phyloP scores from a whole-genome alignment of 371 early-diverging fungal species.

The Mucor saturninus region DNA sequence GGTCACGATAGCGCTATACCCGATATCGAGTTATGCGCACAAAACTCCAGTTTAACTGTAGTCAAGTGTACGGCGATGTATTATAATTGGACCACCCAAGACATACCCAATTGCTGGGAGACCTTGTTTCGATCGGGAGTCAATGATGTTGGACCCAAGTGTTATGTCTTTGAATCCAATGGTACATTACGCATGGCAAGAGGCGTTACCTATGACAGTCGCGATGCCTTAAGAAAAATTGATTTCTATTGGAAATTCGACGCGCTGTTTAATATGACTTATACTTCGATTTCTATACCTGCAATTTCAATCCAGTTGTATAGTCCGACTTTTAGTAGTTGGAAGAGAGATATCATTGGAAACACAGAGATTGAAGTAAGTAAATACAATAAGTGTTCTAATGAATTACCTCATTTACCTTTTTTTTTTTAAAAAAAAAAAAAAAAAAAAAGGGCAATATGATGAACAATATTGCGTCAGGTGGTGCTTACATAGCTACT shows the following conservation, averaged over 20 bases:
- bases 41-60: conserved; percentile 32
- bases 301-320: conserved; percentile 41
- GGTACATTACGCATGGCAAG: conserved; percentile 28
- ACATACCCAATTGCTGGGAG: conserved; percentile 24
- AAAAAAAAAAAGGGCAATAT: conserved; percentile 6
- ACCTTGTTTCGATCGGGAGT: conserved; percentile 14
- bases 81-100: conserved; percentile 23
- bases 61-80: conserved; percentile 31
- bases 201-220: conserved; percentile 4
- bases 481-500: conserved; percentile 31
- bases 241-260: conserved; percentile 50
- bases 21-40: conserved; percentile 44
- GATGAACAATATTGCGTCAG: conserved; percentile 23
- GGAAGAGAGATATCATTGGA: conserved; percentile 24
- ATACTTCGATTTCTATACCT: conserved; percentile 32
- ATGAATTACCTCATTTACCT: background rate
- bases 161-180: conserved; percentile 37
- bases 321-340: conserved; percentile 32
- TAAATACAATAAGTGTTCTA: background rate
- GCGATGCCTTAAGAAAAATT: conserved; percentile 17
- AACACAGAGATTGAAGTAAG: conserved; percentile 36
- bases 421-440: background rate
- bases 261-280: conserved; percentile 18
- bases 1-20: conserved; percentile 23
- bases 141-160: conserved; percentile 11